Evolutionary conservation across 352 stramenopile genomes (phyloP).

Genomic region (Phytophthora pinifolia): DNA sequence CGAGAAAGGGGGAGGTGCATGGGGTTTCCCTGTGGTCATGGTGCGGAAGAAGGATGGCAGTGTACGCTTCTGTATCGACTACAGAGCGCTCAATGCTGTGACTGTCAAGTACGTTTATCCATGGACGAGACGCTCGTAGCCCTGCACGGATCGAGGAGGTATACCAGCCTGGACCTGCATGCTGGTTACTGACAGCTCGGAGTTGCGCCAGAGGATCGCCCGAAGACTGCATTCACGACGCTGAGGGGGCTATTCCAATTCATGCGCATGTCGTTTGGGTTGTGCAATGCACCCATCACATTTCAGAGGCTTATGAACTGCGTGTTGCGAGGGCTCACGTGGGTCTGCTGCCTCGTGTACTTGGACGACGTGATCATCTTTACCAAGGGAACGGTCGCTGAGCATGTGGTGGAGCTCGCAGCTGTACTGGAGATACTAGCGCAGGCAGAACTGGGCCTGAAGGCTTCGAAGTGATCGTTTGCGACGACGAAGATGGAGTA

Average conservation of each 20-base stretch:
- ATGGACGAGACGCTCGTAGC: too few relatives aligned
- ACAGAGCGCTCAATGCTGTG: too few relatives aligned
- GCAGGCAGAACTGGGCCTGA: conserved; percentile 2
- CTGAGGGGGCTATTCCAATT: conserved; percentile 13
- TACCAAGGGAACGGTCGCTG: conserved; percentile 7
- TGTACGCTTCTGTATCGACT: conserved; percentile 8
- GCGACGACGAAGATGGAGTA: conserved; percentile 16
- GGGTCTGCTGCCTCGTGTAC: conserved; percentile 23
- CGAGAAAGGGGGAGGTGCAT: conserved; percentile 8
- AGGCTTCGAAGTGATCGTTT: conserved; percentile 25
- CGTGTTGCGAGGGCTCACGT: conserved; percentile 18
- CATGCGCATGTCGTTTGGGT: conserved; percentile 16
- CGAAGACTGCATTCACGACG: conserved; percentile 22
- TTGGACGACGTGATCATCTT: conserved; percentile 28
- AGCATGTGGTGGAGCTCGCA: conserved; percentile 19
- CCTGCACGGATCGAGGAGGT: not conserved
- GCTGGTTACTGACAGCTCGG: conserved; percentile 11
- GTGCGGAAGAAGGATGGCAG: conserved; percentile 8
- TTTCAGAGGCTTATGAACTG: conserved; percentile 24
- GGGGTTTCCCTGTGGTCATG: conserved; percentile 17
- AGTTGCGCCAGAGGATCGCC: not conserved
- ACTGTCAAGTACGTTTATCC: too few relatives aligned
- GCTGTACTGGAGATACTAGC: conserved; percentile 17
- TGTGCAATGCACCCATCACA: conserved; percentile 1
- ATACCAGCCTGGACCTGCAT: conserved; percentile 15